These are phyloP conservation scores for Blastocystis sp. DNA, from an alignment of 352 stramenopile genomes.

Conservation along the genomic window DNA sequence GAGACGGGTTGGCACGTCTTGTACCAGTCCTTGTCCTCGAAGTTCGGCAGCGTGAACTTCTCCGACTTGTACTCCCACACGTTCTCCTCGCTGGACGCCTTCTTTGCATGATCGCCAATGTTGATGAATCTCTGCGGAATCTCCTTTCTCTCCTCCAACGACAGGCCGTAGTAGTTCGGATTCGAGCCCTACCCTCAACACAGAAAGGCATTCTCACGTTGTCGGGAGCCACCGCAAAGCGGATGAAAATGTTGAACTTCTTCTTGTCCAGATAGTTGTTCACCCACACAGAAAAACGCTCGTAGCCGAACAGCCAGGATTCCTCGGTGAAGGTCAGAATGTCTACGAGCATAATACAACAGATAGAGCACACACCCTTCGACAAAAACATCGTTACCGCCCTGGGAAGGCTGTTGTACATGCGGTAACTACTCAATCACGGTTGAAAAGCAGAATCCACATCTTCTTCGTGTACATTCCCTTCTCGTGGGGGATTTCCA, in stretches of 20 bases:
- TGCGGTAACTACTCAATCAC: slow-evolving; percentile 30
- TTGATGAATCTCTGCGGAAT: slow-evolving; percentile 52
- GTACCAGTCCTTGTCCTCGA: slow-evolving; percentile 25
- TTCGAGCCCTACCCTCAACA: slow-evolving; percentile 14
- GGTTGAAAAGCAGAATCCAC: background rate
- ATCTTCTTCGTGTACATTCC: slow-evolving; percentile 70
- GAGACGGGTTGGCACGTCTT: slow-evolving; percentile 28
- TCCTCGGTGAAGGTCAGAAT: slow-evolving; percentile 64
- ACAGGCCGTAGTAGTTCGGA: slow-evolving; percentile 49
- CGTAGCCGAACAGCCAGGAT: slow-evolving; percentile 58
- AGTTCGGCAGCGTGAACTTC: slow-evolving; percentile 49
- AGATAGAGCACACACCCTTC: slow-evolving; percentile 1
- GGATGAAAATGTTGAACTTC: slow-evolving; percentile 68
- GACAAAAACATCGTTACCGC: slow-evolving; percentile 60
- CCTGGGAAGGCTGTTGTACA: slow-evolving; percentile 56
- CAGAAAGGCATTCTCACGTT: background rate
- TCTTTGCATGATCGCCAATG: slow-evolving; percentile 16
- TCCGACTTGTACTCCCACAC: slow-evolving; percentile 44
- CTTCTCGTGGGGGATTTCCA: slow-evolving; percentile 69
- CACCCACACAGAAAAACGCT: slow-evolving; percentile 66
- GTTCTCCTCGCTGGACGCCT: slow-evolving; percentile 26
- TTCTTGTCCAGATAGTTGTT: slow-evolving; percentile 53
- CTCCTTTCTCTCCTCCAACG: slow-evolving; percentile 21
- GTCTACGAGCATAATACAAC: slow-evolving; percentile 27
- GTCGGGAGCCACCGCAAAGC: slow-evolving; percentile 55